Evolutionary conservation across 352 stramenopile species (phyloP).

Genomic region (Phytophthora megakarya): DNA sequence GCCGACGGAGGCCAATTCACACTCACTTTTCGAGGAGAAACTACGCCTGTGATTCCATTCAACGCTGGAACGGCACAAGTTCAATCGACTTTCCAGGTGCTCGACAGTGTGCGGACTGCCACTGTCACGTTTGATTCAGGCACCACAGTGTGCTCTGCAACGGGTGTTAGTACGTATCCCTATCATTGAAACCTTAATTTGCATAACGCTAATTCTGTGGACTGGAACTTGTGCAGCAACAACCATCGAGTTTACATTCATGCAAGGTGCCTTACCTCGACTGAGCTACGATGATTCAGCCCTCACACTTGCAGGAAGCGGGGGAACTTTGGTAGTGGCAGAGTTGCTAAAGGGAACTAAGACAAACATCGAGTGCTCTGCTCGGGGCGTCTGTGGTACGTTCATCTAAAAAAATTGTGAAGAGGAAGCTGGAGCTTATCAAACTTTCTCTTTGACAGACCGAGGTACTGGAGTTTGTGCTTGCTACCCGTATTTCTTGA

Average conservation of each 20-base stretch:
- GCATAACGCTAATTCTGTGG: background rate
- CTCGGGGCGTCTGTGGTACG: constrained; percentile 73
- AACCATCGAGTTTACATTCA: constrained; percentile 70
- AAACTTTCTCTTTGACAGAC: constrained; percentile 37
- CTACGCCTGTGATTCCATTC: constrained; percentile 57
- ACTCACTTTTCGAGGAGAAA: constrained; percentile 74
- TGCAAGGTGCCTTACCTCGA: constrained; percentile 62
- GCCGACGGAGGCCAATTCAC: constrained; percentile 63
- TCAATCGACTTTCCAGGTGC: constrained; percentile 55
- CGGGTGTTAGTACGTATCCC: constrained; percentile 43
- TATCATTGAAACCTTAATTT: background rate
- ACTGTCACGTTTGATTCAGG: constrained; percentile 54
- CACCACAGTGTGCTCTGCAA: constrained; percentile 44
- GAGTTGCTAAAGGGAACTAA: constrained; percentile 70
- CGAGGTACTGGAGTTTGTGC: constrained; percentile 61
- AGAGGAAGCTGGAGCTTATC: background rate
- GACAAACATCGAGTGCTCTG: constrained; percentile 77
- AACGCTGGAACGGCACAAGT: constrained; percentile 45
- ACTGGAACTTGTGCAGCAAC: constrained; percentile 41
- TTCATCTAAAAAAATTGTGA: background rate
- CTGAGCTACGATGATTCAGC: constrained; percentile 42
- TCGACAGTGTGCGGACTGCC: constrained; percentile 59
- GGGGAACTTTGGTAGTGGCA: constrained; percentile 34
- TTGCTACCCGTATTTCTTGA: constrained; percentile 78
- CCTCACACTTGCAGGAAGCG: constrained; percentile 43